Percentiles rank a stretch among this genome's conserved stretches.
phyloP scores from a whole-genome alignment of 2,329 filamentous ascomycete genomes.

The Fusarium sacchari region DNA sequence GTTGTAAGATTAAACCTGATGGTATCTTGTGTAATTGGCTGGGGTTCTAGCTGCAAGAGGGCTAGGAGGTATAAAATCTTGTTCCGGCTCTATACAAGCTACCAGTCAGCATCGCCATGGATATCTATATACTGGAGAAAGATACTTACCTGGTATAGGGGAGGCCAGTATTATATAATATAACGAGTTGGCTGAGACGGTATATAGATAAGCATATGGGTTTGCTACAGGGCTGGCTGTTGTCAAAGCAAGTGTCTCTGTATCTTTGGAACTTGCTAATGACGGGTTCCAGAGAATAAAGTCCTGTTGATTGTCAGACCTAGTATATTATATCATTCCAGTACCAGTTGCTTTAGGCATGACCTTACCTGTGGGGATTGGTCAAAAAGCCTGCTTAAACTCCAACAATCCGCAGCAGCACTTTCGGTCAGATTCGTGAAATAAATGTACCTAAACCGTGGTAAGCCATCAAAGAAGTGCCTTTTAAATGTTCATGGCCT shows the following conservation, averaged over 20 bases:
- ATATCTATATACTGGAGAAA: no score
- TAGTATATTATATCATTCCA: not conserved
- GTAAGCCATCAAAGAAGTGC: no score
- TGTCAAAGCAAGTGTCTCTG: not conserved
- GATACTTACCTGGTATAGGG: not conserved
- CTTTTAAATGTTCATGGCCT: no score
- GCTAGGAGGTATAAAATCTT: no score
- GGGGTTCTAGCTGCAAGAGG: not conserved
- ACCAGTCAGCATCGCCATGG: no score
- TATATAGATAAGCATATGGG: conserved; percentile 4
- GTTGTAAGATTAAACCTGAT: not conserved
- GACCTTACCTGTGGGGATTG: not conserved
- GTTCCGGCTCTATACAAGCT: no score
- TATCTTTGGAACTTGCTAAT: not conserved
- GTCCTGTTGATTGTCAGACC: not conserved
- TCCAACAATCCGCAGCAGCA: not conserved
- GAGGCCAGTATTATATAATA: conserved; percentile 3
- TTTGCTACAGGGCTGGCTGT: not conserved
- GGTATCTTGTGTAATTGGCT: not conserved
- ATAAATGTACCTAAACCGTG: no score
- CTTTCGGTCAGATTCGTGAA: no score
- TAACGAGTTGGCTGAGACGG: conserved; percentile 3
- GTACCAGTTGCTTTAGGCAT: no score
- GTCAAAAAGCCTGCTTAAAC: not conserved
- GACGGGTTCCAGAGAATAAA: conserved; percentile 22